Evolutionary conservation across 371 early-diverging fungal species (phyloP).

Genomic region (Syncephalastrum monosporum): DNA sequence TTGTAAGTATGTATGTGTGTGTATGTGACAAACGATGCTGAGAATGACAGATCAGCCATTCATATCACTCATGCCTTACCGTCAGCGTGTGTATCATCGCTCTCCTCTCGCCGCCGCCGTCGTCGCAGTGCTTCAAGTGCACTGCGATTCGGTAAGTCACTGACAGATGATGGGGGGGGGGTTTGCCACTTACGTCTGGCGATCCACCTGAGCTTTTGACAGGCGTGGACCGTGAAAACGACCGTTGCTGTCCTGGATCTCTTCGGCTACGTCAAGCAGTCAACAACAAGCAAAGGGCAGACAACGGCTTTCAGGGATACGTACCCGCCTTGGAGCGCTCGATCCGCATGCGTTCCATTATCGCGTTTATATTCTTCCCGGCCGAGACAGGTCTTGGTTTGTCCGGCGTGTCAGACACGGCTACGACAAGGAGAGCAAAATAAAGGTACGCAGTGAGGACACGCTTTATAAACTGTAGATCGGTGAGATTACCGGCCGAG

Average conservation of each 20-base stretch:
- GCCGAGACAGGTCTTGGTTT: slow-evolving; percentile 11
- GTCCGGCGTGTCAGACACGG: background rate
- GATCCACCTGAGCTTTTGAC: slow-evolving; percentile 28
- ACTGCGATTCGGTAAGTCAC: slow-evolving; percentile 1
- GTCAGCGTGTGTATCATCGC: slow-evolving; percentile 4
- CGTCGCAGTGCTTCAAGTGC: slow-evolving; percentile 24
- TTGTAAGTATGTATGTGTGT: no score
- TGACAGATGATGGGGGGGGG: background rate
- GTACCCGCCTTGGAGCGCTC: no score
- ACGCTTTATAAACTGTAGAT: no score
- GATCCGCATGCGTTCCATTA: slow-evolving; percentile 15
- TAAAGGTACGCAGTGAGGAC: no score
- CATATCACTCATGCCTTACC: no score
- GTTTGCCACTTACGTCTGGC: slow-evolving; percentile 42
- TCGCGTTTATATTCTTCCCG: slow-evolving; percentile 13
- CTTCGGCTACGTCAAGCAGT: slow-evolving; percentile 2
- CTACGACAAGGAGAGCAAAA: no score
- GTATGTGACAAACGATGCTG: no score
- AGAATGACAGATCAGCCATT: no score
- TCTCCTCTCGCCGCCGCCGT: slow-evolving; percentile 35
- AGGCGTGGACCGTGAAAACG: slow-evolving; percentile 5
- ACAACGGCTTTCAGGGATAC: background rate
- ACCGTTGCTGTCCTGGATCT: slow-evolving; percentile 4
- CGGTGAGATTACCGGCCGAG: no score
- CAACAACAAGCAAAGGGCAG: background rate